Evolutionary conservation across 345 rosid species (phyloP).

Genomic region (Corymbia maculata): DNA sequence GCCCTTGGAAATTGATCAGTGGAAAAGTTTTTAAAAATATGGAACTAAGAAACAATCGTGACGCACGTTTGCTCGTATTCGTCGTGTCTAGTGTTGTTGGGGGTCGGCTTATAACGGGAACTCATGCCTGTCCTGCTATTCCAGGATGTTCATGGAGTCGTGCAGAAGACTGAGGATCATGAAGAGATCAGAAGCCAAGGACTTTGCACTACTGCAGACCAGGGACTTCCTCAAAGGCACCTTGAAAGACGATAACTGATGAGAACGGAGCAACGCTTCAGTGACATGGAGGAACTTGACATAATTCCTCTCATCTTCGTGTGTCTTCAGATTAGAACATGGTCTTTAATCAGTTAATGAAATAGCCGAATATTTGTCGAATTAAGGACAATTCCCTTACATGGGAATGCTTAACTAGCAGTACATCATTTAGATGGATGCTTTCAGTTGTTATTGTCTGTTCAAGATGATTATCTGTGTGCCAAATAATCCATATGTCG

Average conservation of each 20-base stretch:
- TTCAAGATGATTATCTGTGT: background rate
- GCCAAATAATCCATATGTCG: background rate
- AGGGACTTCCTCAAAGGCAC: background rate
- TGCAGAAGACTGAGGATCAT: constrained; percentile 11
- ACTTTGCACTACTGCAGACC: background rate
- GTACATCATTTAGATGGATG: background rate
- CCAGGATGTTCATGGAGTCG: constrained; percentile 6
- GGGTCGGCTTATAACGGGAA: background rate
- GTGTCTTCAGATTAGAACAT: background rate
- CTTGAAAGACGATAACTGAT: background rate
- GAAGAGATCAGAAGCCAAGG: constrained; percentile 4
- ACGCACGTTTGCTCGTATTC: background rate
- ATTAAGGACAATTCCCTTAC: background rate
- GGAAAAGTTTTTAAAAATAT: background rate
- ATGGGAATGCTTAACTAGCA: background rate
- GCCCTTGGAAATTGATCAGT: background rate
- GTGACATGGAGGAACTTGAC: background rate
- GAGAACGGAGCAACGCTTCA: background rate
- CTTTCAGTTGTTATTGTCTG: background rate
- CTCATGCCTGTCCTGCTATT: background rate
- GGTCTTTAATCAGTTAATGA: background rate
- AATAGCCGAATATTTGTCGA: background rate
- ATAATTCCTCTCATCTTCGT: background rate
- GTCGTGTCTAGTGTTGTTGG: background rate
- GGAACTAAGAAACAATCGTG: background rate